Evolutionary conservation across 1,139 yeast species (phyloP), one percentile per base, ranked within the genome.

Genomic region (Yamadazyma oceani): DNA sequence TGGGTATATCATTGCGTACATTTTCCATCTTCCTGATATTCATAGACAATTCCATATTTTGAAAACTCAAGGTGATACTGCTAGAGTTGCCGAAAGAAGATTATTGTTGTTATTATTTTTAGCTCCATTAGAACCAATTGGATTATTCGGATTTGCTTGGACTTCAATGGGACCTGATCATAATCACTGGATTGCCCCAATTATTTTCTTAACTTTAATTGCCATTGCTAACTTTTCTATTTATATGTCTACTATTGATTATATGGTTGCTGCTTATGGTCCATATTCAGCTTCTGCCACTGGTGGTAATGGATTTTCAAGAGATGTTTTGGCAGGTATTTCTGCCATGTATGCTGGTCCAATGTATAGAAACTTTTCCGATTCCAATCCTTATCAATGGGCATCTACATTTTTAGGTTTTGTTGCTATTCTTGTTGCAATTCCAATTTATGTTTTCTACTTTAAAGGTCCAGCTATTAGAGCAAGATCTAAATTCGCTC

Each of bases 211-310:
- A 10, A 40, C 47, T n/a, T 46, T 60, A 34, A 62, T 64, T 45
- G 69, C 64, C 12, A 53, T 63, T 31, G 69, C 69, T 17, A 64
- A 64, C 43, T 64, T 46, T 44, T 55, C 64, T 30, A 64, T 64
- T 40, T 64, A 64, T 48, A 60, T 62, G 66, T 55, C 67, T 13
- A 64, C 70, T 14, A 62, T 64, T 36, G 69, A 64, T 49, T 64
- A 62, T 41, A 62, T 64, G 69, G 54, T 63, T 30, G 64, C 63
- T 3, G 63, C 67, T n/a, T 64, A 64, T 40, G 68, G 67, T 6
- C 64, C 62, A n/a, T 63, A 63, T 43, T 58, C 68, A 22, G 67
- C 69, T 2, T 64, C 69, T 12, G 69, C 69, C 7, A 64, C 70
- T 5, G 69, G 69, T 14, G 70, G 70, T 31, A 64, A 64, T 41